phyloP scores from a whole-genome alignment of 768 basidiomycete species.

The Trametes elegans region DNA sequence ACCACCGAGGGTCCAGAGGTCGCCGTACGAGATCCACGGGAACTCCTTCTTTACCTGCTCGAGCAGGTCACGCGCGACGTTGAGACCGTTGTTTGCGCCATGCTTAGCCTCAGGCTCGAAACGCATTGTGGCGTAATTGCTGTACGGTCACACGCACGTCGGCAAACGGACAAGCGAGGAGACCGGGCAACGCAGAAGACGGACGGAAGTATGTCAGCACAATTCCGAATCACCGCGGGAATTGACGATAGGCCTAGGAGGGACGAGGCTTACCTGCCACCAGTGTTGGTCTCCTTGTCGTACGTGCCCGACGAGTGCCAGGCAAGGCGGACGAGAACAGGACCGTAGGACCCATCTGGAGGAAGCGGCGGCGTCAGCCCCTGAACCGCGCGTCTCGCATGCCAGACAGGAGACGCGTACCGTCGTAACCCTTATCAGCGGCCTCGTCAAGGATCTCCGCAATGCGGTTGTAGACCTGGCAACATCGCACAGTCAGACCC shows the following conservation, averaged over 20 bases:
- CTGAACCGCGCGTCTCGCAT: conserved; percentile 13
- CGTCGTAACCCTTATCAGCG: conserved; percentile 73
- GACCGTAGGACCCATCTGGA: conserved; percentile 84
- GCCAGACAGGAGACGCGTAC: conserved; percentile 39
- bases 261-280: conserved; percentile 61
- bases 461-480: conserved; percentile 86
- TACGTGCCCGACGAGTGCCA: conserved; percentile 96
- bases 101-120: conserved; percentile 88
- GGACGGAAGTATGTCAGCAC: conserved; percentile 5
- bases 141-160: conserved; percentile 27
- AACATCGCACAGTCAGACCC: neutral
- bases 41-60: conserved; percentile 86
- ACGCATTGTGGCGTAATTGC: conserved; percentile 99
- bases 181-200: conserved; percentile 9
- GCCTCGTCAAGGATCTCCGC: conserved; percentile 74
- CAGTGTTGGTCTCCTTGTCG: conserved; percentile 72
- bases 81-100: conserved; percentile 79
- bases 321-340: conserved; percentile 84
- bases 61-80: conserved; percentile 78
- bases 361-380: conserved; percentile 3
- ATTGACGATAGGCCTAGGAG: neutral
- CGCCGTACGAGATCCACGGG: conserved; percentile 94
- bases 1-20: conserved; percentile 95
- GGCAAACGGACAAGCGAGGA: neutral
- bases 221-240: neutral